phyloP scores from a whole-genome alignment of 2,329 filamentous ascomycete species.

The Fusarium phyllophilum region DNA sequence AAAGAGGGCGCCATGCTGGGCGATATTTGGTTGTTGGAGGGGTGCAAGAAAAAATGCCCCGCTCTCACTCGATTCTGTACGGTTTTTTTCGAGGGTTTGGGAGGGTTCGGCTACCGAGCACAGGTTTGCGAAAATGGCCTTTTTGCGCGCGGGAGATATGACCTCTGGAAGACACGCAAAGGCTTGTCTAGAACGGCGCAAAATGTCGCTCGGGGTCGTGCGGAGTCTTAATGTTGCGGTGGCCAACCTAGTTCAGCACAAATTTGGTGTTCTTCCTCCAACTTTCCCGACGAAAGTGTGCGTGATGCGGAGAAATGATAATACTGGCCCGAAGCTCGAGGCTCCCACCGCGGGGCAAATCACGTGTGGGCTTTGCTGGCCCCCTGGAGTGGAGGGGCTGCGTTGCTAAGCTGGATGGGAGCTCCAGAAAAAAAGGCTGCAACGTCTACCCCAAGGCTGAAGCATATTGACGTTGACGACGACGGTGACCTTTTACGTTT shows the following conservation, averaged over 20 bases:
- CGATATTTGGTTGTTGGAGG: constrained; percentile 47
- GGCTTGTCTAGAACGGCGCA: constrained; percentile 36
- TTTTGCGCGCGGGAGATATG: constrained; percentile 37
- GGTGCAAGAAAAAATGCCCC: constrained; percentile 52
- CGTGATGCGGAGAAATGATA: constrained; percentile 54
- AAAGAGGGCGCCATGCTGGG: constrained; percentile 88
- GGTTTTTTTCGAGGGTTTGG: constrained; percentile 33
- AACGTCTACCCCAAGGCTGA: constrained; percentile 45
- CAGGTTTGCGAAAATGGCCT: constrained; percentile 27
- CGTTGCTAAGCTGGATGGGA: constrained; percentile 43
- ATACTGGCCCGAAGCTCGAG: constrained; percentile 47
- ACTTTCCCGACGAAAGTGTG: constrained; percentile 52
- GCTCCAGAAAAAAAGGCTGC: constrained; percentile 46
- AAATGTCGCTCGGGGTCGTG: constrained; percentile 42
- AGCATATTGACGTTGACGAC: constrained; percentile 42
- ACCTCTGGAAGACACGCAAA: constrained; percentile 34
- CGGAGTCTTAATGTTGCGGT: constrained; percentile 44
- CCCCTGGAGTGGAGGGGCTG: constrained; percentile 42
- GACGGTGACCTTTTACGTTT: constrained; percentile 38
- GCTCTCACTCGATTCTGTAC: constrained; percentile 44
- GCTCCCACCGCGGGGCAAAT: constrained; percentile 52
- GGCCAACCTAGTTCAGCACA: constrained; percentile 45
- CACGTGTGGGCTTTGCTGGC: constrained; percentile 47
- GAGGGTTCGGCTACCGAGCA: constrained; percentile 32
- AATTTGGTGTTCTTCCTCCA: constrained; percentile 53